Percentiles rank a stretch among this genome's conserved stretches.
Conservation (phyloP, 768 basidiomycete genomes). For the Agaricus subrufescens region DNA sequence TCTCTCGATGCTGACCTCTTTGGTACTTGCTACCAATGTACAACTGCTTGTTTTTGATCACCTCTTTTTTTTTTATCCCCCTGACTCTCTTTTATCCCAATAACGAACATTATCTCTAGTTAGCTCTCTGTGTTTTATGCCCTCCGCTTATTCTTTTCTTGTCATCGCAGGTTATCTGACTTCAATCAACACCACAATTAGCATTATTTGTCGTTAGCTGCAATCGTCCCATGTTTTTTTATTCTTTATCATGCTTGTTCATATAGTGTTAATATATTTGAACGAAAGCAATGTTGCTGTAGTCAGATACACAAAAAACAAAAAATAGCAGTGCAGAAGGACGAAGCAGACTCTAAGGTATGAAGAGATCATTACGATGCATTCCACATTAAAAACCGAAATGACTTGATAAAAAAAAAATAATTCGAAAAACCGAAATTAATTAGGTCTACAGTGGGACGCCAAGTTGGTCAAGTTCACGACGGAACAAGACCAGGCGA, state of each 20-base stretch:
- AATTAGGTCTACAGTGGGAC: constrained; percentile 10
- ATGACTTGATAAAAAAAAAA: not conserved
- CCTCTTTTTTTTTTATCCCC: not conserved
- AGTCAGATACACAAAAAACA: not conserved
- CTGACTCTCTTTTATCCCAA: not conserved
- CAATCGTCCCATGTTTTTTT: constrained; percentile 37
- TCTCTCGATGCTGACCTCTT: not conserved
- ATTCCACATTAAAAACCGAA: too few species aligned
- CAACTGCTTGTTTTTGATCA: not conserved
- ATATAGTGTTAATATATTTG: constrained; percentile 12
- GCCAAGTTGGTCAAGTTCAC: constrained; percentile 46
- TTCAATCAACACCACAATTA: constrained; percentile 35
- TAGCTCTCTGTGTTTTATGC: constrained; percentile 4
- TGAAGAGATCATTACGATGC: too few species aligned
- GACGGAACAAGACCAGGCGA: constrained; percentile 61
- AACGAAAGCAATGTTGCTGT: constrained; percentile 4
- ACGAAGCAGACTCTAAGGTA: too few species aligned
- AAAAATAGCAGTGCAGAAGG: too few species aligned
- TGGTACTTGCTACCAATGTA: constrained; percentile 5
- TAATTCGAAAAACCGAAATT: not conserved
- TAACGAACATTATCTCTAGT: not conserved
- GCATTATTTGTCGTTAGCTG: constrained; percentile 32
- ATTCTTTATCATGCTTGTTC: constrained; percentile 12
- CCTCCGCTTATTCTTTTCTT: constrained; percentile 12
- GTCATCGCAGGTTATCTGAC: constrained; percentile 21